These are phyloP conservation scores for Colletotrichum eleusines DNA, from an alignment of 2,329 filamentous ascomycete genomes.

Conservation along the genomic window DNA sequence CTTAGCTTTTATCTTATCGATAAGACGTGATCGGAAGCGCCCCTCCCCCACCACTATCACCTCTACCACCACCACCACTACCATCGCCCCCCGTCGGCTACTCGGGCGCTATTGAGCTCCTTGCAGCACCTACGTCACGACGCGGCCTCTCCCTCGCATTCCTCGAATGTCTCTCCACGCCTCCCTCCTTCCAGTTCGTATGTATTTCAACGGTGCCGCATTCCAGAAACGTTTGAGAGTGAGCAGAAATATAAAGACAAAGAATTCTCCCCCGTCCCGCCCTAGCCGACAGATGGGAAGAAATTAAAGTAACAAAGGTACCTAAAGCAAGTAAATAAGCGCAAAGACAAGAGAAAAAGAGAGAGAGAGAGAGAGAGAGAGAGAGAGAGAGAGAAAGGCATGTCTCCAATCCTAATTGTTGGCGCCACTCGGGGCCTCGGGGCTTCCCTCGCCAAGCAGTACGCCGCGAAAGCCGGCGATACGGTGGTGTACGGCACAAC, in stretches of 20 bases:
- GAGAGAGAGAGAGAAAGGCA: conserved; percentile 42
- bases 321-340: no score
- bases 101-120: conserved; percentile 15
- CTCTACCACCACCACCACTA: no score
- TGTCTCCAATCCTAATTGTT: conserved; percentile 70
- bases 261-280: background rate
- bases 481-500: conserved; percentile 73
- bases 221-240: conserved; percentile 35
- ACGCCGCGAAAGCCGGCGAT: conserved; percentile 60
- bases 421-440: conserved; percentile 78
- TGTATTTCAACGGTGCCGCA: conserved; percentile 29
- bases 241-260: conserved; percentile 19
- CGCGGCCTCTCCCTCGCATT: conserved; percentile 20
- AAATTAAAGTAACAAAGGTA: no score
- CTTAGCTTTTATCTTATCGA: conserved; percentile 40
- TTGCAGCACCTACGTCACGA: conserved; percentile 13
- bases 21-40: conserved; percentile 30
- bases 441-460: conserved; percentile 69
- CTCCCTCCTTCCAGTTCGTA: conserved; percentile 5
- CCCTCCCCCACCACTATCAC: no score
- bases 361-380: no score
- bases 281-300: no score
- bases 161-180: conserved; percentile 2
- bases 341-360: no score
- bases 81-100: conserved; percentile 23